These are phyloP conservation scores for Puccinia triticina DNA, from an alignment of 1,284 basidiomycete species.

Conservation along the genomic window DNA sequence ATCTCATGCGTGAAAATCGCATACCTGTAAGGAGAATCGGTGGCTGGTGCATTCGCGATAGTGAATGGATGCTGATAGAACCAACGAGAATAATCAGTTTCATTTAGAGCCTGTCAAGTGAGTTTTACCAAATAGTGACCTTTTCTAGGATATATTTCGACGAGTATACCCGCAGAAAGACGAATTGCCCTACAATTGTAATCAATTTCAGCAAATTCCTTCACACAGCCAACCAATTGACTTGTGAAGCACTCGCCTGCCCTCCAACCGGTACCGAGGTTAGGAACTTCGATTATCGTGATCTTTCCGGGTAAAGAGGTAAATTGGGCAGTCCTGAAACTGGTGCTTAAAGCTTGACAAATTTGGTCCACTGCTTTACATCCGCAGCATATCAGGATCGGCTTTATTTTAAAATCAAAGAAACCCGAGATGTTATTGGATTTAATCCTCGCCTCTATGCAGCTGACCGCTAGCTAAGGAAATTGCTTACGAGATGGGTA, in stretches of 20 bases:
- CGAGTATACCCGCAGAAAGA: constrained; percentile 43
- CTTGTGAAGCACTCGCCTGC: constrained; percentile 10
- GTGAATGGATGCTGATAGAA: constrained; percentile 51
- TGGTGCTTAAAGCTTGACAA: constrained; percentile 19
- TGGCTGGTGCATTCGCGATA: constrained; percentile 47
- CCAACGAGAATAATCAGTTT: neutral
- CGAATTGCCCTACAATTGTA: constrained; percentile 30
- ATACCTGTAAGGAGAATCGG: constrained; percentile 39
- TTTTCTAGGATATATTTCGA: constrained; percentile 43
- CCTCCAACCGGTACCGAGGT: constrained; percentile 46
- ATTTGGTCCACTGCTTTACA: constrained; percentile 40
- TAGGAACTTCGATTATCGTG: constrained; percentile 34
- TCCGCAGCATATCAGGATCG: constrained; percentile 1
- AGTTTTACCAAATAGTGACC: neutral
- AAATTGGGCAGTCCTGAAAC: constrained; percentile 28
- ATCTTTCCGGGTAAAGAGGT: constrained; percentile 46
- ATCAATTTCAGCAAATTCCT: neutral
- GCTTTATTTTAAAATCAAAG: neutral
- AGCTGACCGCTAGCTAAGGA: no score
- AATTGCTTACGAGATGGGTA: constrained; percentile 43
- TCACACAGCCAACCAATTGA: neutral
- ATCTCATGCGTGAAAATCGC: neutral
- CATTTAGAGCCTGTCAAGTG: neutral
- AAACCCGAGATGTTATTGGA: neutral
- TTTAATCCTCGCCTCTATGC: neutral